A percentile compares a stretch with the other conserved stretches of the same genome.
Conservation (phyloP, 1,284 basidiomycete genomes). For the Moesziomyces globuligerus region DNA sequence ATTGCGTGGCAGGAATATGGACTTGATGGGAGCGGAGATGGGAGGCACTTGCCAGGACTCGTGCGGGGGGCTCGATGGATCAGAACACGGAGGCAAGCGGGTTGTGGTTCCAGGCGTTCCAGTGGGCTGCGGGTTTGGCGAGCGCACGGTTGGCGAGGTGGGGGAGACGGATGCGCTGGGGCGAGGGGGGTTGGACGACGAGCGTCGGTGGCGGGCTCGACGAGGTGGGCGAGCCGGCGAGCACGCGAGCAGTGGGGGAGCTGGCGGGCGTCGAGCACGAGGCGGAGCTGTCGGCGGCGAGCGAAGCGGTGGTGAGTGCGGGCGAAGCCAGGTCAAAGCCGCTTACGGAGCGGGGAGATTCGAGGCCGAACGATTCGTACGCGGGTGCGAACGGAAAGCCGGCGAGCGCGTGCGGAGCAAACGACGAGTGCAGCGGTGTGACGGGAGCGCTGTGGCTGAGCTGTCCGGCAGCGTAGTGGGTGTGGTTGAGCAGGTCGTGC, state of each 20-base stretch:
- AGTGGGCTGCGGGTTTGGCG: constrained; percentile 1
- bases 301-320: constrained; percentile 13
- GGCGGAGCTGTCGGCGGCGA: constrained; percentile 1
- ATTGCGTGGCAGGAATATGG: no score
- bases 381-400: background rate
- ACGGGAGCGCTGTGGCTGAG: constrained; percentile 23
- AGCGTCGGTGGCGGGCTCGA: constrained; percentile 28
- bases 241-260: constrained; percentile 3
- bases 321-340: constrained; percentile 11
- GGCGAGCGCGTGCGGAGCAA: background rate
- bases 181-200: constrained; percentile 38
- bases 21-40: background rate
- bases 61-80: no score
- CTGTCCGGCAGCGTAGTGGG: background rate
- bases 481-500: background rate
- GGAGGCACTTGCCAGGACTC: background rate
- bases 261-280: constrained; percentile 6
- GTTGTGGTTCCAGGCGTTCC: background rate
- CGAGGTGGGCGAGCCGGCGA: background rate
- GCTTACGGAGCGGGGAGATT: background rate
- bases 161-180: constrained; percentile 13
- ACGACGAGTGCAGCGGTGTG: constrained; percentile 8
- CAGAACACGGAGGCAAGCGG: constrained; percentile 31
- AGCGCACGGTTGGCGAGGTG: background rate
- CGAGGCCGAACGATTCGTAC: constrained; percentile 8